phyloP scores from a whole-genome alignment of 345 rosid species.

The Corchorus olitorius region DNA sequence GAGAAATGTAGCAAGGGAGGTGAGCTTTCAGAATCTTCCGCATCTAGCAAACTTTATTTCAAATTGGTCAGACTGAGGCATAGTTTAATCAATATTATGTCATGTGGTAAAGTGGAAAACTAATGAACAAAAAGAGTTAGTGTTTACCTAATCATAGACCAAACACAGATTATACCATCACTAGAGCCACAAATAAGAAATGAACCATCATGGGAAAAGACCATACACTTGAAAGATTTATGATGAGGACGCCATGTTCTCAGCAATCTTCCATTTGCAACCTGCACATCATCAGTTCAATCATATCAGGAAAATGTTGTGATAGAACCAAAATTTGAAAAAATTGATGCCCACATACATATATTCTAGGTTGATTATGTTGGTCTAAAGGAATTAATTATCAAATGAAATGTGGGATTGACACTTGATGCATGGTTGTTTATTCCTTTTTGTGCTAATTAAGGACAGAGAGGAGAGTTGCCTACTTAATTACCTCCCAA shows the following conservation, averaged over 20 bases:
- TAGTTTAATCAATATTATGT: neutral
- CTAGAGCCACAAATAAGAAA: slow-evolving; percentile 53
- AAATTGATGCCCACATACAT: neutral
- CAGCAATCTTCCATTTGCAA: slow-evolving; percentile 46
- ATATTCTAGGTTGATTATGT: neutral
- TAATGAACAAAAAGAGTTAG: neutral
- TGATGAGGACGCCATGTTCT: slow-evolving; percentile 50
- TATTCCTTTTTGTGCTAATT: neutral
- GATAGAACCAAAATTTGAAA: slow-evolving; percentile 2
- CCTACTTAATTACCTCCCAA: slow-evolving; percentile 47
- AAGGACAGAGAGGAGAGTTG: neutral
- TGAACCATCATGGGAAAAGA: slow-evolving; percentile 44
- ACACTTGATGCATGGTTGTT: neutral
- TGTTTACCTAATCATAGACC: slow-evolving; percentile 54
- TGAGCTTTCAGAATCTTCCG: slow-evolving; percentile 34
- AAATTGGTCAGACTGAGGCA: slow-evolving; percentile 25
- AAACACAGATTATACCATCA: slow-evolving; percentile 47
- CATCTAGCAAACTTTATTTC: slow-evolving; percentile 37
- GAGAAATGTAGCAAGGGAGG: slow-evolving; percentile 37
- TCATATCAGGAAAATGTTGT: neutral
- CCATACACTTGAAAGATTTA: slow-evolving; percentile 45
- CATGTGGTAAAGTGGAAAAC: neutral
- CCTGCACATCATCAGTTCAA: slow-evolving; percentile 30
- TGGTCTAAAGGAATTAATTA: neutral
- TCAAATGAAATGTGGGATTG: slow-evolving; percentile 4